Base-by-base conservation (phyloP, 2,329 filamentous ascomycete species). In the Emergomyces orientalis region DNA sequence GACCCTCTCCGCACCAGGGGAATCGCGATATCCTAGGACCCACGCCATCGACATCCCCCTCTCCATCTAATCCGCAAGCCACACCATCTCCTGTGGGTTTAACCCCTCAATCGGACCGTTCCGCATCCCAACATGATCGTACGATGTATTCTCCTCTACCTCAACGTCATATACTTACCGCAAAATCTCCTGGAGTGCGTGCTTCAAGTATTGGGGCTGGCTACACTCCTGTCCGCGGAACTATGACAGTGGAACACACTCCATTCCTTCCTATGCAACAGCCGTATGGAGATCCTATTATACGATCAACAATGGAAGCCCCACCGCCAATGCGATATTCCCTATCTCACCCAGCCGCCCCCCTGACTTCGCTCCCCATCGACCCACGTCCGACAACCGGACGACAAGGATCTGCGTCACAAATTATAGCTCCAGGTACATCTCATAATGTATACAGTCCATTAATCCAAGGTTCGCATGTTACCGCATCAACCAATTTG, bases 121-220 rank as follows among this genome's bases (percentile, higher is more conserved):
- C 63, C 63, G 47, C 25, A 61, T 61, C 57, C 59, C 65, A 68
- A 9, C 63, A 68, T 41, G 68, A 68, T 27, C 70, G 69, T n/a
- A 69, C 70, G 37, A 72, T 71, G 6, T 65, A 72, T 22, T 76
- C 76, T 39, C 74, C 74, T 3, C 68, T 69, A 25, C 67, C 68
- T 34, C 68, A 68, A 59, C 68, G 66, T n/a, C 70, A 71, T 51
- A 65, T 70, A 32, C 71, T 75, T 58, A 71, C 72, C 25, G 74
- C 75, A 34, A 69, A 69, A 22, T 78, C 76, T 19, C 75, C 76
- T 3, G 74, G 74, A 13, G 69, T 72, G 30, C 72, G 74, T 4
- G 71, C 75, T 60, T 68, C 70, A 22, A 68, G 70, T 47, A 59
- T 68, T 1, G 65, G 67, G 52, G 68, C 71, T 14, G 70, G 69